phyloP scores from a whole-genome alignment of 2,329 filamentous ascomycete species.

The Hortaea werneckii region DNA sequence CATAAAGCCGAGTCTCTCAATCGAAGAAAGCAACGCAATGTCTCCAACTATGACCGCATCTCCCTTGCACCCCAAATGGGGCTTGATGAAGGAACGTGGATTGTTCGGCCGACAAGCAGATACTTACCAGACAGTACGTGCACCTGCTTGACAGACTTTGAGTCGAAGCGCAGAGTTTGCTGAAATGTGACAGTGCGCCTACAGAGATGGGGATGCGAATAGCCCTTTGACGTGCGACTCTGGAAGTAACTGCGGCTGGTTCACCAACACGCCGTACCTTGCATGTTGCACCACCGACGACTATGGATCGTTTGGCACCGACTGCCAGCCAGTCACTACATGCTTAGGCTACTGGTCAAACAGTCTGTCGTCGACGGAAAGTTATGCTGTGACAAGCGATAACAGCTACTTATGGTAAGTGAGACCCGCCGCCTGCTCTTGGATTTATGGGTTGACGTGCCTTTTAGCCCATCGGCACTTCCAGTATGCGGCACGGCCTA shows the following conservation, averaged over 20 bases:
- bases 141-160: too few relatives aligned
- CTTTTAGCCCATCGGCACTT: background rate
- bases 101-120: conserved; percentile 1
- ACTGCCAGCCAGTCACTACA: background rate
- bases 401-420: background rate
- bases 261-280: background rate
- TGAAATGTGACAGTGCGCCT: background rate
- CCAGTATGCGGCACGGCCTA: background rate
- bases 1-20: background rate
- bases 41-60: background rate
- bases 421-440: background rate
- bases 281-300: background rate
- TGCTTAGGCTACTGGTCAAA: background rate
- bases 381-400: background rate
- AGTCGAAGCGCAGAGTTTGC: too few relatives aligned
- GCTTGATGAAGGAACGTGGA: background rate
- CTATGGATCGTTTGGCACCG: background rate
- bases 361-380: background rate
- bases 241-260: background rate
- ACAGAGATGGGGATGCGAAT: background rate
- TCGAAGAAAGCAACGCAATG: background rate
- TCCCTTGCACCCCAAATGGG: background rate
- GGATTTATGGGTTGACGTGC: background rate
- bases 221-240: background rate
- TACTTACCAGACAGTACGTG: background rate